Base-by-base conservation (phyloP, 1,284 basidiomycete genomes). In the Ustilago nuda region DNA sequence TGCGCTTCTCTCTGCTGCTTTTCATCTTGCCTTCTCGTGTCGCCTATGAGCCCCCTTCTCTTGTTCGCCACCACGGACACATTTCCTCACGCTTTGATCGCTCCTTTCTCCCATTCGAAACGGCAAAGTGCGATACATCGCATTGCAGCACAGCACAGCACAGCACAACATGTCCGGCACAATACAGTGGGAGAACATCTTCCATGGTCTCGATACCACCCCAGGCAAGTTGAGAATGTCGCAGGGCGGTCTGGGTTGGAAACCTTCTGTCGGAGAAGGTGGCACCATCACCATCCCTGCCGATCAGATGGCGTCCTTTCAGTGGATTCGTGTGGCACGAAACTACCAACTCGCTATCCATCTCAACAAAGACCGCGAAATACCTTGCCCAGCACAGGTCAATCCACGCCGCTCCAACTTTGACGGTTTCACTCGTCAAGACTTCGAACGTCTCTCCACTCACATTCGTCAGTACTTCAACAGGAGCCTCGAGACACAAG, bases 381-480 rank as follows among this genome's bases (percentile, higher is more conserved):
- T 66, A 1, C 80, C 80, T 45, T 72, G 61, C 1, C 27, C 66
- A 8, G 70, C 71, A 27, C 75, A 81, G 64, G 61, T 58, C 45
- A 64, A 76, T 12, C 86, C 81, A 64, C 90, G 89, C 27, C 83
- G 87, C 79, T 92, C 93, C 81, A 92, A 90, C n/a, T 98, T 98
- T 84, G 96, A 99, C 79, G 95, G 95, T 5, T 98, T 99, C 87
- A 87, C 91, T 85, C 90, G 93, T 76, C 95, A 98, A 87, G 95
- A 87, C 67, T 84, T 82, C 65, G 87, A 87, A 36, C 66, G 82
- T 15, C 79, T 87, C 52, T 75, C 81, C 11, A 78, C 83, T 46
- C 72, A 84, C 43, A 81, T 86, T 61, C 83, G 83, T 48, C 81
- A 86, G 61, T 83, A 94, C 94, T 98, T 95, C 88, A 91, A 90